phyloP scores from a whole-genome alignment of 2,329 filamentous ascomycete genomes.

The Fusarium pseudonygamai region DNA sequence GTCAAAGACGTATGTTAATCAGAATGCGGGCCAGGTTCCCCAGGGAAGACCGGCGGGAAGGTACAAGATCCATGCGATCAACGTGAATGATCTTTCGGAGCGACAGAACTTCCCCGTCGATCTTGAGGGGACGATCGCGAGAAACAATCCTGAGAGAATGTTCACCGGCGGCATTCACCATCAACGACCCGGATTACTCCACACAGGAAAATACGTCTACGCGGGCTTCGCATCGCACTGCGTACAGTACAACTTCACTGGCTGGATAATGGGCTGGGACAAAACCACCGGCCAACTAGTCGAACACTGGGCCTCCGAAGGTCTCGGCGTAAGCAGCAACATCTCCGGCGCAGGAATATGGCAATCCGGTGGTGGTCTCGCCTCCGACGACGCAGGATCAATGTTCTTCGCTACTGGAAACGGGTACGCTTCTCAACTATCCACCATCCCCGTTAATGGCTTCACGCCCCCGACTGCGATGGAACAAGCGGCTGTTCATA shows the following conservation, averaged over 20 bases:
- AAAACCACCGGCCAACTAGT: constrained; percentile 51
- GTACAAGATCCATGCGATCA: constrained; percentile 51
- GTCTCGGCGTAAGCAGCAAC: constrained; percentile 50
- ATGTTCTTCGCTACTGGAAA: constrained; percentile 53
- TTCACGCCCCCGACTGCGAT: constrained; percentile 52
- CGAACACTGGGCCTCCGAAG: constrained; percentile 54
- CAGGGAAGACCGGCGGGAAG: constrained; percentile 49
- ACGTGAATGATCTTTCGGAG: constrained; percentile 51
- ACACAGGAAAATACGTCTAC: constrained; percentile 59
- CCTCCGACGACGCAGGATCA: constrained; percentile 52
- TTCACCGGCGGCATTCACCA: constrained; percentile 63
- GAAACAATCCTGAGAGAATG: constrained; percentile 58
- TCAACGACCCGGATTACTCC: constrained; percentile 59
- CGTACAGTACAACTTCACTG: constrained; percentile 65
- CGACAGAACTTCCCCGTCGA: constrained; percentile 57
- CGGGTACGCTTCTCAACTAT: constrained; percentile 53
- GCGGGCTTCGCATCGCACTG: constrained; percentile 65
- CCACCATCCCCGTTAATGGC: constrained; percentile 51
- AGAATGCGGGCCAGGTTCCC: constrained; percentile 40
- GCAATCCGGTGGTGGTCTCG: constrained; percentile 53
- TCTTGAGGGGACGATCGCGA: constrained; percentile 56
- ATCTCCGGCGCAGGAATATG: constrained; percentile 56
- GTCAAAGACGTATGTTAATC: constrained; percentile 54
- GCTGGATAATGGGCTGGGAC: constrained; percentile 60
- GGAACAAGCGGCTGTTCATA: constrained; percentile 57